phyloP scores from a whole-genome alignment of 305 asterid species.

The Euphrasia arctica region DNA sequence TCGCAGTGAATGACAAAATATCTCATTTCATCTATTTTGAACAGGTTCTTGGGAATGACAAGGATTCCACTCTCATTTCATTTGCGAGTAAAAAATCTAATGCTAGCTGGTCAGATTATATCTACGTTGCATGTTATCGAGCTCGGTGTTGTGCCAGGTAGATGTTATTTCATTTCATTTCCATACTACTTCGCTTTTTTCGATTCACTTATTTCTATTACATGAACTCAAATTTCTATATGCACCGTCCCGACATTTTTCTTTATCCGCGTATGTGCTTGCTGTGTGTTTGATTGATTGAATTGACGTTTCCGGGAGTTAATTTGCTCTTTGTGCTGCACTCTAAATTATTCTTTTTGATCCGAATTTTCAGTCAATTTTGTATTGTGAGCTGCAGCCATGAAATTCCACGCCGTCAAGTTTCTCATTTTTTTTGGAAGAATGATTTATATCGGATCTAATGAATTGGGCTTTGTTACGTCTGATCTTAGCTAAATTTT shows the following conservation, averaged over 20 bases:
- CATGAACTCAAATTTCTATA: constrained; percentile 9
- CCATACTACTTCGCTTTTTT: constrained; percentile 19
- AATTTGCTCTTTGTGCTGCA: constrained; percentile 11
- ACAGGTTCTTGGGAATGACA: too few species aligned
- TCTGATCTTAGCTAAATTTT: constrained; percentile 25
- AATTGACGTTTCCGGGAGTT: constrained; percentile 24
- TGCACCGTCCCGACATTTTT: constrained; percentile 6
- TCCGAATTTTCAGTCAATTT: constrained; percentile 18
- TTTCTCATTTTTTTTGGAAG: constrained; percentile 10
- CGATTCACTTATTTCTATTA: constrained; percentile 23
- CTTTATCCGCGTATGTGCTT: constrained; percentile 11
- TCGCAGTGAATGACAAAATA: too few species aligned
- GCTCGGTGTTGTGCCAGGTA: too few species aligned
- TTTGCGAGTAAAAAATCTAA: too few species aligned
- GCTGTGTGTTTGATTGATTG: constrained; percentile 18
- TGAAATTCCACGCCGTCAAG: constrained; percentile 23
- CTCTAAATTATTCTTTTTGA: constrained; percentile 21
- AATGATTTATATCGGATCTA: constrained; percentile 37
- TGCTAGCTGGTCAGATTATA: too few species aligned
- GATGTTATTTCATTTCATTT: too few species aligned
- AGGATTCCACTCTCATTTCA: too few species aligned
- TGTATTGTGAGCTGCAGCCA: constrained; percentile 17
- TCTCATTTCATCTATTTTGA: too few species aligned
- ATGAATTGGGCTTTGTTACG: constrained; percentile 27
- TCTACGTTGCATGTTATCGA: too few species aligned